Evolutionary conservation across 768 basidiomycete species (phyloP).

Genomic region (Phylloporus sp.): DNA sequence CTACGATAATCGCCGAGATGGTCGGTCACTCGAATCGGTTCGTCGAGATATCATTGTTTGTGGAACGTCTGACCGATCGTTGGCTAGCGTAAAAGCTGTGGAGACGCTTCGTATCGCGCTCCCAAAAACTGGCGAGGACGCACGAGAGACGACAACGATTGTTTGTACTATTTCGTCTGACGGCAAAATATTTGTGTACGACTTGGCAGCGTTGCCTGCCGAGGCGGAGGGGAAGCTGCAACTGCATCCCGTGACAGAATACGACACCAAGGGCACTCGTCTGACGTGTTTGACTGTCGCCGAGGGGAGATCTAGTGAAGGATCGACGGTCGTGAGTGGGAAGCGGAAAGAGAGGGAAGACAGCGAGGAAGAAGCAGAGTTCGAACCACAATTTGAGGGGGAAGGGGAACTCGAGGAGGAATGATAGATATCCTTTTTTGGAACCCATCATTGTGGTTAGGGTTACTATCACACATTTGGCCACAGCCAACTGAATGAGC

Average conservation of each 20-base stretch:
- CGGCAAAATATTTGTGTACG: constrained; percentile 75
- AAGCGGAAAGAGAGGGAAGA: constrained; percentile 37
- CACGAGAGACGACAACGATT: constrained; percentile 48
- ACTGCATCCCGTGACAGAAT: constrained; percentile 55
- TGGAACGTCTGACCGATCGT: not conserved
- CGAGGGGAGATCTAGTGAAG: constrained; percentile 38
- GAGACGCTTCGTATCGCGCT: constrained; percentile 60
- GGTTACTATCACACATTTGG: constrained; percentile 1
- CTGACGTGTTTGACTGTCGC: constrained; percentile 70
- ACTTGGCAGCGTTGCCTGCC: constrained; percentile 50
- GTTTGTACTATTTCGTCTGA: constrained; percentile 85
- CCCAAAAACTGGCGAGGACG: constrained; percentile 31
- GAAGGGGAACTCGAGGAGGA: constrained; percentile 1
- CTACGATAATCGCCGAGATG: constrained; percentile 63
- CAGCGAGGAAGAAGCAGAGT: constrained; percentile 30
- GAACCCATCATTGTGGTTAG: constrained; percentile 18
- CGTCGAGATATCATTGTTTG: not conserved
- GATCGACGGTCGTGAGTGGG: constrained; percentile 15
- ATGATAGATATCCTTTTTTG: too few relatives aligned
- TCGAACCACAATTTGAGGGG: constrained; percentile 18
- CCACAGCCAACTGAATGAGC: not conserved
- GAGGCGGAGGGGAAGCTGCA: constrained; percentile 23
- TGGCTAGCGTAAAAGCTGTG: constrained; percentile 71
- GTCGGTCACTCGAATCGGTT: constrained; percentile 86
- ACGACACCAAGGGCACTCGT: constrained; percentile 83